Conservation (phyloP, 768 basidiomycete genomes). For the Tricholoma sp. region DNA sequence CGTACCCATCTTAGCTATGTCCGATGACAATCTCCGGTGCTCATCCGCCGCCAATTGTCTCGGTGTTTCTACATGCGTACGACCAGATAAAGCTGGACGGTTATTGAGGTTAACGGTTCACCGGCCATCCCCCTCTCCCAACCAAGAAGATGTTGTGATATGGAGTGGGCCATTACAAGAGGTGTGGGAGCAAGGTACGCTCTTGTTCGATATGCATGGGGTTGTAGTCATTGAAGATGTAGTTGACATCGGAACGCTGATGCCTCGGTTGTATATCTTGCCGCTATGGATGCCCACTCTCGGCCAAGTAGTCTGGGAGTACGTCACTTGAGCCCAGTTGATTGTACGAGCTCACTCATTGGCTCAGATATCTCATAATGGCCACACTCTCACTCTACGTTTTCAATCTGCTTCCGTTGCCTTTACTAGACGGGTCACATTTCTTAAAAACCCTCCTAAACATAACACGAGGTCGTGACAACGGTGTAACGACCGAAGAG, state of each 20-base stretch:
- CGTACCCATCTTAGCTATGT: slow-evolving; percentile 40
- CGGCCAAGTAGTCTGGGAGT: slow-evolving; percentile 48
- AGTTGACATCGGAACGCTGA: slow-evolving; percentile 51
- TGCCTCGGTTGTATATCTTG: slow-evolving; percentile 37
- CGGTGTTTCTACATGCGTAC: slow-evolving; percentile 36
- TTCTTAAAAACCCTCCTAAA: slow-evolving; percentile 35
- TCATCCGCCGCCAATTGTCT: slow-evolving; percentile 29
- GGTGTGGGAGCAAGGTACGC: slow-evolving; percentile 61
- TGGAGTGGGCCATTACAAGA: slow-evolving; percentile 72
- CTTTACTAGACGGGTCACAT: slow-evolving; percentile 65
- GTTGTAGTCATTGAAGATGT: not conserved
- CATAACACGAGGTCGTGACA: not conserved
- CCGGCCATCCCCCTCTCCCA: slow-evolving; percentile 6
- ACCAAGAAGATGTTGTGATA: slow-evolving; percentile 39
- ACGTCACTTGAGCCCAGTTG: slow-evolving; percentile 20
- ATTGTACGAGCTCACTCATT: not conserved
- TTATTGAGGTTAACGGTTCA: slow-evolving; percentile 53
- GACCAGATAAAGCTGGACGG: slow-evolving; percentile 42
- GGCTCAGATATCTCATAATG: slow-evolving; percentile 51
- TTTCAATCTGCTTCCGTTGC: slow-evolving; percentile 77
- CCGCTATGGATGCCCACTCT: slow-evolving; percentile 38
- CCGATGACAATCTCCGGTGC: slow-evolving; percentile 35
- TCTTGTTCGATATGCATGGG: not conserved
- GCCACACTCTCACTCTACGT: slow-evolving; percentile 75
- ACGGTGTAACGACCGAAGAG: slow-evolving; percentile 7